A percentile compares a stretch with the other conserved stretches of the same genome.
Conservation (phyloP, 2,329 filamentous ascomycete genomes). For the Trematosphaeria pertusa region DNA sequence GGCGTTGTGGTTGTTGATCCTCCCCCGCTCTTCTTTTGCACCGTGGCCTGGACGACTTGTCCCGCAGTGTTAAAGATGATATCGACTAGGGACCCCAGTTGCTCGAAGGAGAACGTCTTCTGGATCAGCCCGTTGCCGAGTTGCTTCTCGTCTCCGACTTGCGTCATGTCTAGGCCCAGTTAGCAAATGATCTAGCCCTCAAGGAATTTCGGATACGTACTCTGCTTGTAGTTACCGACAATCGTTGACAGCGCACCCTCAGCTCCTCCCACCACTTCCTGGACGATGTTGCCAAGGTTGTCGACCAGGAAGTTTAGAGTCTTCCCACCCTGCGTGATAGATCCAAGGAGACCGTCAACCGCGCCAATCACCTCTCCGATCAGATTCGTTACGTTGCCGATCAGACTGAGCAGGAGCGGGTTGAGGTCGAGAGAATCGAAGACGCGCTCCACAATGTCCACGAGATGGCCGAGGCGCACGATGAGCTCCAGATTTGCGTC, state of each 20-base stretch:
- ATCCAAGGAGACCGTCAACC: slow-evolving; percentile 65
- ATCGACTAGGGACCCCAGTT: slow-evolving; percentile 60
- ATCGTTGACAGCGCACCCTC: slow-evolving; percentile 58
- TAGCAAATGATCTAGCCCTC: not conserved
- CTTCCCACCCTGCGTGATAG: slow-evolving; percentile 63
- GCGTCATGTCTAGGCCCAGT: slow-evolving; percentile 61
- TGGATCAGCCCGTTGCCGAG: slow-evolving; percentile 52
- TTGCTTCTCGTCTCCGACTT: slow-evolving; percentile 48
- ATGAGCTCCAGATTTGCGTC: slow-evolving; percentile 66
- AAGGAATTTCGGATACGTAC: slow-evolving; percentile 10
- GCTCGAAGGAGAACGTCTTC: slow-evolving; percentile 61
- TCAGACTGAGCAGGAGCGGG: slow-evolving; percentile 63
- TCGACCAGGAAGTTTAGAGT: slow-evolving; percentile 65
- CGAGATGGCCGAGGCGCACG: slow-evolving; percentile 65
- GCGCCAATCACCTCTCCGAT: slow-evolving; percentile 63
- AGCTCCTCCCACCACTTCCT: slow-evolving; percentile 60
- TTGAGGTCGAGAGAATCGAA: slow-evolving; percentile 67
- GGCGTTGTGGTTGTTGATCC: slow-evolving; percentile 21
- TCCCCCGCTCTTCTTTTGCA: slow-evolving; percentile 41
- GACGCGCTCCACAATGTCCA: slow-evolving; percentile 67
- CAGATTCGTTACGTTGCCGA: slow-evolving; percentile 62
- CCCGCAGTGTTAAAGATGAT: slow-evolving; percentile 63
- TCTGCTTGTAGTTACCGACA: slow-evolving; percentile 62
- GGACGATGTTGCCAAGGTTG: slow-evolving; percentile 69
- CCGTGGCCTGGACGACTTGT: slow-evolving; percentile 61